These are phyloP conservation scores for Puccinia novopanici DNA, from an alignment of 1,284 basidiomycete genomes.

Conservation along the genomic window DNA sequence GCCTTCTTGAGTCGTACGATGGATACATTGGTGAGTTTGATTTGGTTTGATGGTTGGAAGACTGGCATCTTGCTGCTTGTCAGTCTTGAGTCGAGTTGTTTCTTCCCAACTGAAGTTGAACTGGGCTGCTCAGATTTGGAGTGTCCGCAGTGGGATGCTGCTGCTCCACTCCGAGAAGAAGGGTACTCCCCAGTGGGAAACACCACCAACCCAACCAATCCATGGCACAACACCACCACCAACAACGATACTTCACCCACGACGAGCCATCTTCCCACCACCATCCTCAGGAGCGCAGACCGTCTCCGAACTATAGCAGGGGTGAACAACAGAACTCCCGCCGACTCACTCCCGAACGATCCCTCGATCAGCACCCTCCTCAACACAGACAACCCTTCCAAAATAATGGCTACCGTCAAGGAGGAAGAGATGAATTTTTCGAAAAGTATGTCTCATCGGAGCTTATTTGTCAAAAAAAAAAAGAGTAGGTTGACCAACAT, in stretches of 20 bases:
- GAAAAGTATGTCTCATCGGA: constrained; percentile 18
- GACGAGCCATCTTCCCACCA: background rate
- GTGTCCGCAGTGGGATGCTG: constrained; percentile 5
- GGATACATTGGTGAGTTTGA: constrained; percentile 77
- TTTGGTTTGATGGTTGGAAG: constrained; percentile 49
- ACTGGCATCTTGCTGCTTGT: constrained; percentile 42
- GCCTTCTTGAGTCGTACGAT: constrained; percentile 93
- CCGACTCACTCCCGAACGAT: constrained; percentile 32
- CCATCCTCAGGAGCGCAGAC: background rate
- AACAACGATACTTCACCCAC: background rate
- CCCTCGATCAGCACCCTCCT: constrained; percentile 19
- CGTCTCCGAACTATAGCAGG: constrained; percentile 32
- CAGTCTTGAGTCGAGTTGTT: background rate
- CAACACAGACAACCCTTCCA: background rate
- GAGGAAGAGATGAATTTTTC: constrained; percentile 43
- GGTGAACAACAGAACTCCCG: constrained; percentile 3
- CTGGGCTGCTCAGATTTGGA: background rate
- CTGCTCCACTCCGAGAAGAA: no score
- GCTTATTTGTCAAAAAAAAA: background rate
- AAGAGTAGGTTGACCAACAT: background rate
- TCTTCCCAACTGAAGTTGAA: background rate
- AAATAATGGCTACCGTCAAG: constrained; percentile 32
- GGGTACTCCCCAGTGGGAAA: no score
- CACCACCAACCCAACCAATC: background rate
- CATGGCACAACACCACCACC: constrained; percentile 17